Evolutionary conservation across 306 rosid genomes (phyloP), one percentile per base, ranked within the genome.

Genomic region (Styphnolobium japonicum): DNA sequence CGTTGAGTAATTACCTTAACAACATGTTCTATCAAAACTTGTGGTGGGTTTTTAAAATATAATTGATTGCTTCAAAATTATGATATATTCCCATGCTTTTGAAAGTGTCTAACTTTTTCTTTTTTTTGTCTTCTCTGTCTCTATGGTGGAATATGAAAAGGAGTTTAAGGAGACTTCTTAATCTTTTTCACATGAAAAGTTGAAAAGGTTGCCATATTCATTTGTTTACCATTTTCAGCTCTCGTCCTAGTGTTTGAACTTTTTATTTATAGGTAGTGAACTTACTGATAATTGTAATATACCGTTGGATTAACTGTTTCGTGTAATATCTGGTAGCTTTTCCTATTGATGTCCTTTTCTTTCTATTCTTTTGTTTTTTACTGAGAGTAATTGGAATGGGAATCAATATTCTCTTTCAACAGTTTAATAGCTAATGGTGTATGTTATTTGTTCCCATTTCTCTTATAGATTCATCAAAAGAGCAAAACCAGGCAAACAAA

Each of bases 391-490:
- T 2, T 21, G 56, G 67, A 29, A 67, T 67, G 40, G n/a, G 62
- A 66, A 73, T 40, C 65, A 42, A 25, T 36, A 33, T 16, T 29
- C 15, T 21, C 8, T 33, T 31, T 58, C 7, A 6, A 39, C 1
- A 55, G 27, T 60, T 46, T 40, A 71, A n/a, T n/a, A n/a, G n/a
- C n/a, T n/a, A 40, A 31, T 11, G 75, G 75, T 83, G 71, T n/a
- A 31, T 23, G 43, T 65, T 9, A 40, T 71, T 58, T 55, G 68
- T 63, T 83, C 83, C 73, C 45, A 79, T 81, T 65, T 78, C 53
- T 57, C 56, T 73, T 77, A 43, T 87, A 85, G 97, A 86, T 77
- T 88, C 86, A 51, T 73, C 87, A 52, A 84, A 85, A 85, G 98
- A 86, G 70, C 87, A 83, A 68, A 81, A 80, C 42, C 89, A 87